Evolutionary conservation across 805 yeast genomes (phyloP), one percentile per base, ranked within the genome.

Genomic region (Scheffersomyces spartinae): DNA sequence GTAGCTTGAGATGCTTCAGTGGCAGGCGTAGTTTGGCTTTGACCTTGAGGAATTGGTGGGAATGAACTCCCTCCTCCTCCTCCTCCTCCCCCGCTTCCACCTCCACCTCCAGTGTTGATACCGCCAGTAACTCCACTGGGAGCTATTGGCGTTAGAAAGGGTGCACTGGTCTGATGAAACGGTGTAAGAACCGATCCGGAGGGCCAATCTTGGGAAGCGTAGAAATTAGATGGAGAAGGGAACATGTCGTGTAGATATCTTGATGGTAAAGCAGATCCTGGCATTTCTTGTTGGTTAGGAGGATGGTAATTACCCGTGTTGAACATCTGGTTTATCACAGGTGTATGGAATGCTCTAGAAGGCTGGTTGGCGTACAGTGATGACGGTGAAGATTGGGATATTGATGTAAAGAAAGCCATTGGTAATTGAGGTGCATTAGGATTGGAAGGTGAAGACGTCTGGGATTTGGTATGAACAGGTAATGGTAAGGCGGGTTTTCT

Each of bases 211-310:
- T 56, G 65, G 3, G 71, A 62, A 5, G 74, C 68, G 39, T 78
- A 81, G 37, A 74, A 73, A 34, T 70, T 78, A n/a, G 74, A 68
- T 0, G 95, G 95, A 5, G 88, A 78, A 16, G 85, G 86, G 40
- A 82, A 72, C 43, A 77, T 57, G 39, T 81, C 93, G 31, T 66
- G 66, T 21, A 79, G 71, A 39, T 74, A 81, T 26, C 79, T 61
- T 2, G 81, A 70, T 3, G 93, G 86, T 13, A 81, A 52, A 1
- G 73, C 75, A 5, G 78, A 77, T 3, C 78, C 48, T 3, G 86
- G 83, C 0, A 85, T 74, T 32, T 77, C 84, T 20, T 76, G 84
- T 8, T 76, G 58, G 14, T 41, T 45, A 9, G 24, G 23, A 16
- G 26, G 37, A 32, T 20, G 37, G 32, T 5, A 47, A 43, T 17